Evolutionary conservation across 2,329 filamentous ascomycete species (phyloP), one percentile per base, ranked within the genome.

Genomic region (Capronia epimyces): DNA sequence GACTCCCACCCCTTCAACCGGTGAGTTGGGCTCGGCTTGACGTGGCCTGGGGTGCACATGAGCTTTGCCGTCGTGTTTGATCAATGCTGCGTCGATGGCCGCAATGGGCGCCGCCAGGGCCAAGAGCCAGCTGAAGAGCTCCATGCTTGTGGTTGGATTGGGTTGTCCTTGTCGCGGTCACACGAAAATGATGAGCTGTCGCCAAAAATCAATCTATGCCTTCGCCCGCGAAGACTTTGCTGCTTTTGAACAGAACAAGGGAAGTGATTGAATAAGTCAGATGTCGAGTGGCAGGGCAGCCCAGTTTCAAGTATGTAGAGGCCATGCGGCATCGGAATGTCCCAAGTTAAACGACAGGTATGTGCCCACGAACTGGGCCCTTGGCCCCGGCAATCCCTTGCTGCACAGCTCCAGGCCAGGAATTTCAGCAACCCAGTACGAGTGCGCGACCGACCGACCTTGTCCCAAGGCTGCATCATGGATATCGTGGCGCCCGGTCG

Each of bases 31-130:
- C 18, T 39, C 36, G 20, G 40, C 34, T 36, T 43, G 55, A 32
- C 46, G 55, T 15, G 43, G 44, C n/a, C 18, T 25, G 8, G 49
- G 45, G 46, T 54, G 55, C 5, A 39, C n/a, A 45, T 57, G 51
- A 21, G 39, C 45, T 31, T 41, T 43, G 6, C 55, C 55, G 13
- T 43, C 48, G 24, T 57, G 48, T 40, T 43, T 43, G 34, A 27
- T 48, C 10, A 43, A 16, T 1, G 43, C 20, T 1, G 43, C 20
- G 16, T 25, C 21, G 22, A 40, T 9, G 15, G 25, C 12, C 7
- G 42, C 12, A 10, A 43, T 44, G 3, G 45, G 48, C 21, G 25
- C 45, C 31, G 27, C 46, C 27, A 55, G 40, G 49, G 25, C 43
- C 12, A 20, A 52, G 36, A 12, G 44, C 18, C 24, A 27, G 24